Evolutionary conservation across 2,329 filamentous ascomycete genomes (phyloP).

Genomic region (Sarocladium oryzae): DNA sequence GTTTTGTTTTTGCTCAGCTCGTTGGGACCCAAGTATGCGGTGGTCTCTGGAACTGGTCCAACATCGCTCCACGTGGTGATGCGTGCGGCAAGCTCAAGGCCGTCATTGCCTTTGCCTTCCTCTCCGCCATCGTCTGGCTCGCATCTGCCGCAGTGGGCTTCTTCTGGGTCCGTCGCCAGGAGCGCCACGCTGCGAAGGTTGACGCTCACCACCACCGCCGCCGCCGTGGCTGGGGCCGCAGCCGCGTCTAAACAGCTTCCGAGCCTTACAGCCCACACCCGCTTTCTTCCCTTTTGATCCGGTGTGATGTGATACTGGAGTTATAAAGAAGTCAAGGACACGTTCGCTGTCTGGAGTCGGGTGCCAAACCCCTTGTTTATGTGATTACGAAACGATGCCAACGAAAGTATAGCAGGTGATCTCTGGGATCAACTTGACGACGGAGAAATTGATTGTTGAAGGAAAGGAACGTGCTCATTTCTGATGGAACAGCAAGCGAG

Average conservation of each 20-base stretch:
- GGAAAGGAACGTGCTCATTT: background rate
- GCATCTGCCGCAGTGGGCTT: constrained; percentile 53
- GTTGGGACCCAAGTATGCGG: constrained; percentile 40
- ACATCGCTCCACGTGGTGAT: constrained; percentile 40
- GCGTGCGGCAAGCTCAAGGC: constrained; percentile 65
- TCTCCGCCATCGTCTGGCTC: constrained; percentile 66
- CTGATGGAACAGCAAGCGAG: too few relatives aligned
- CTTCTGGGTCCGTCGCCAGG: constrained; percentile 43
- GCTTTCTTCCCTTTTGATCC: too few relatives aligned
- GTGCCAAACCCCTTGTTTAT: background rate
- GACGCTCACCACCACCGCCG: constrained; percentile 9
- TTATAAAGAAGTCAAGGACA: too few relatives aligned
- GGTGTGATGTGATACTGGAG: too few relatives aligned
- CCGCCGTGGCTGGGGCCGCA: constrained; percentile 37
- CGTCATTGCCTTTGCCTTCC: constrained; percentile 63
- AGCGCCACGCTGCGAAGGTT: constrained; percentile 22
- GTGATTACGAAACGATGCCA: background rate
- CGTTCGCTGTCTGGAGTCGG: too few relatives aligned
- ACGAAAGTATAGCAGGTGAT: background rate
- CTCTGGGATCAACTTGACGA: background rate
- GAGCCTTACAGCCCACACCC: too few relatives aligned
- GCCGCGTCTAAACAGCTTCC: constrained; percentile 29
- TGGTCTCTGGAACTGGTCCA: constrained; percentile 52
- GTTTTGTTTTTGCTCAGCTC: background rate
- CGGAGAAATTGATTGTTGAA: background rate